Percentiles rank a stretch among this genome's conserved stretches.
These are phyloP conservation scores for Lasiosphaeria hispida DNA, from an alignment of 495 filamentous ascomycete genomes.

Conservation along the genomic window DNA sequence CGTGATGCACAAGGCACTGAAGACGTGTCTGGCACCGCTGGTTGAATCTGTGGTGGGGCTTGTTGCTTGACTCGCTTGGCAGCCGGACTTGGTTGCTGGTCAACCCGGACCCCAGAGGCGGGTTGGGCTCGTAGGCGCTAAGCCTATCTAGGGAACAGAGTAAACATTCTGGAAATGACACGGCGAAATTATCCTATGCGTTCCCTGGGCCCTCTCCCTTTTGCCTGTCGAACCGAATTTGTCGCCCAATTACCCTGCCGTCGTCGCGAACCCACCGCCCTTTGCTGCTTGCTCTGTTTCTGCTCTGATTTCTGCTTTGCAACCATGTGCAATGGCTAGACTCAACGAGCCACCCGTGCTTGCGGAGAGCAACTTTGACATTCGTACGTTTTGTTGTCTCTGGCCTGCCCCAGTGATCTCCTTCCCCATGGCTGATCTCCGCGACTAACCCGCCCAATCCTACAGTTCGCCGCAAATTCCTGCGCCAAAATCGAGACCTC, in stretches of 20 bases:
- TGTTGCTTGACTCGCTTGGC: slow-evolving; percentile 4
- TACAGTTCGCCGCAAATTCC: slow-evolving; percentile 77
- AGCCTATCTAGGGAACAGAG: slow-evolving; percentile 24
- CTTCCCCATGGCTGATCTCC: no score
- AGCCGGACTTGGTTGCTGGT: slow-evolving; percentile 11
- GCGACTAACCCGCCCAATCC: slow-evolving; percentile 15
- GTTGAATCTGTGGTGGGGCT: slow-evolving; percentile 12
- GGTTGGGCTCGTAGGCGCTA: slow-evolving; percentile 19
- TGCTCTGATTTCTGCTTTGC: neutral
- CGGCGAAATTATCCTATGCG: slow-evolving; percentile 23
- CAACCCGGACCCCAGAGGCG: slow-evolving; percentile 9
- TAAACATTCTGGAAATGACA: slow-evolving; percentile 32
- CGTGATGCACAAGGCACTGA: slow-evolving; percentile 2
- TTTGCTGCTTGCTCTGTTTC: neutral
- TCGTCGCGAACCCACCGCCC: neutral
- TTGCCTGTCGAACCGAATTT: neutral
- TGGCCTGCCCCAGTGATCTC: neutral
- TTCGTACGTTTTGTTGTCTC: slow-evolving; percentile 58
- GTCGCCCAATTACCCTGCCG: neutral
- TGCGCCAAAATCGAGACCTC: slow-evolving; percentile 93
- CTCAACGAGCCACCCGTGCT: slow-evolving; percentile 77
- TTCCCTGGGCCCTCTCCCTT: slow-evolving; percentile 7
- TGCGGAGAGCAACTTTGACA: slow-evolving; percentile 69
- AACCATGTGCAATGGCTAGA: slow-evolving; percentile 69
- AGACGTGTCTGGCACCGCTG: neutral